Percentiles rank a stretch among this genome's conserved stretches.
Conservation (phyloP, 768 basidiomycete species). For the Hysterangium stoloniferum region DNA sequence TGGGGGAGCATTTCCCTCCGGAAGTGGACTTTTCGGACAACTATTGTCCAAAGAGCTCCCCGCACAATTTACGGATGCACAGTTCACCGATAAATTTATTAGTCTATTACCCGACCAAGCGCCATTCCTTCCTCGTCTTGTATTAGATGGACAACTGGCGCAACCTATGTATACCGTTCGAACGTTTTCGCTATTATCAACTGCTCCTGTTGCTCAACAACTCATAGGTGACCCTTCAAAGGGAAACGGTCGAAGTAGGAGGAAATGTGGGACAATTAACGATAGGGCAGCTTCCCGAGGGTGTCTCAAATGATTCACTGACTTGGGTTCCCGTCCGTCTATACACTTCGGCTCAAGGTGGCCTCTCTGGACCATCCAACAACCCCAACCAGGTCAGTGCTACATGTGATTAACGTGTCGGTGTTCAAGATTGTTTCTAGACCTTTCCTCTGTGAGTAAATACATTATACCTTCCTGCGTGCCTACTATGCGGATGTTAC, state of each 20-base stretch:
- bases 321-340: constrained; percentile 2
- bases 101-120: constrained; percentile 20
- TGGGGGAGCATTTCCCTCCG: constrained; percentile 66
- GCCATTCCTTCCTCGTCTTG: background rate
- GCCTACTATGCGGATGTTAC: background rate
- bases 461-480: background rate
- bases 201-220: background rate
- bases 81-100: constrained; percentile 18
- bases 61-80: background rate
- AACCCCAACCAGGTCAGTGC: background rate
- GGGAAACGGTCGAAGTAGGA: background rate
- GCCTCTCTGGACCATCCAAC: background rate
- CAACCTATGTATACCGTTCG: background rate
- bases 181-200: constrained; percentile 25
- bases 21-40: constrained; percentile 29
- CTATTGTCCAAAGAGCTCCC: background rate
- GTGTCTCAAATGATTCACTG: background rate
- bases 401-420: background rate
- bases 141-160: background rate
- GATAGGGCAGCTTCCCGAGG: background rate
- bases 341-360: background rate
- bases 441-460: background rate
- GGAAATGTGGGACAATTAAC: constrained; percentile 1
- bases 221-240: background rate
- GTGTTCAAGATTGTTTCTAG: background rate